These are phyloP conservation scores for Dacryopinax primogenitus DNA, from an alignment of 768 basidiomycete species.

Conservation along the genomic window DNA sequence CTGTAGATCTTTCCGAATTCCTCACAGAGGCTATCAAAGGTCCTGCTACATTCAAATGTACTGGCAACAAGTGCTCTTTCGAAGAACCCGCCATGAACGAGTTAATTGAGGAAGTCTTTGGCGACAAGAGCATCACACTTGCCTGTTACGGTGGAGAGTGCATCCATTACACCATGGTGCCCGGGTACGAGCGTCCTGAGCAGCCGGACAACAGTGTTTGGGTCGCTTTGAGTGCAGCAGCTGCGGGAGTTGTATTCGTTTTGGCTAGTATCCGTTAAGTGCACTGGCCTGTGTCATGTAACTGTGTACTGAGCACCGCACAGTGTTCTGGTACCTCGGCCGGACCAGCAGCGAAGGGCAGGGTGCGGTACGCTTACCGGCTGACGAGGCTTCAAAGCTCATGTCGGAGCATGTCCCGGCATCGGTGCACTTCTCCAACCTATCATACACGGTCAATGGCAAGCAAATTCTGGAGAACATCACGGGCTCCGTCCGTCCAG, in stretches of 20 bases:
- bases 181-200: conserved; percentile 75
- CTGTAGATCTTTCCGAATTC: conserved; percentile 84
- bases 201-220: conserved; percentile 72
- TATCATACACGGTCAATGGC: conserved; percentile 63
- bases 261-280: conserved; percentile 47
- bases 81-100: conserved; percentile 96
- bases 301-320: conserved; percentile 12
- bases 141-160: conserved; percentile 86
- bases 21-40: conserved; percentile 79
- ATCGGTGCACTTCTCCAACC: conserved; percentile 73
- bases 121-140: conserved; percentile 78
- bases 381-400: conserved; percentile 65
- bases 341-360: conserved; percentile 51
- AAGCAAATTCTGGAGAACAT: conserved; percentile 66
- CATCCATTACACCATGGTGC: conserved; percentile 83
- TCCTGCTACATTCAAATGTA: conserved; percentile 76
- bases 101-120: conserved; percentile 86
- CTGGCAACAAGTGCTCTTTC: conserved; percentile 66
- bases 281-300: conserved; percentile 13
- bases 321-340: conserved; percentile 85
- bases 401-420: conserved; percentile 94
- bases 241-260: conserved; percentile 63
- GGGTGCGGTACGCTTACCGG: conserved; percentile 63
- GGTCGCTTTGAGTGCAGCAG: conserved; percentile 73
- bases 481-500: conserved; percentile 71